Percentiles rank a stretch among this genome's conserved stretches.
Evolutionary conservation across 2,329 filamentous ascomycete species (phyloP).

Genomic region (Fusarium xyrophilum): DNA sequence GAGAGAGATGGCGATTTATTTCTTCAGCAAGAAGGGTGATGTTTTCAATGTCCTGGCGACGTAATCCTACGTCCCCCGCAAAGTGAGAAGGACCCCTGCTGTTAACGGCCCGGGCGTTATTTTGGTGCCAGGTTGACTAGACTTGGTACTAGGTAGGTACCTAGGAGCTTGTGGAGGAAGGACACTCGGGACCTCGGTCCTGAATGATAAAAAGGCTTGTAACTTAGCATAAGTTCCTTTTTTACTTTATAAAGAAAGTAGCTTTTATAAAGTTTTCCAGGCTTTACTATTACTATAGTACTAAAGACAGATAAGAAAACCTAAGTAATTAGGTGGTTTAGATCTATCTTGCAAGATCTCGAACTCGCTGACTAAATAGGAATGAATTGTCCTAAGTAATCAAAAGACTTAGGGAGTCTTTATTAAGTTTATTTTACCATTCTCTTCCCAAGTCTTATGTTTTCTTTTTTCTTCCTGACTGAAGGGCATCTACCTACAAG

Average conservation of each 20-base stretch:
- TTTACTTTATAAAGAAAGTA: neutral
- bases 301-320: neutral
- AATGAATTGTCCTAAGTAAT: too few species aligned
- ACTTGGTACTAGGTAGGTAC: too few species aligned
- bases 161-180: neutral
- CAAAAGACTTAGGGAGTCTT: neutral
- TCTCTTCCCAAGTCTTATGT: neutral
- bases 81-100: conserved; percentile 22
- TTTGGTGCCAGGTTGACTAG: conserved; percentile 8
- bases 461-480: neutral
- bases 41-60: neutral
- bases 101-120: conserved; percentile 1
- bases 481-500: neutral
- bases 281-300: neutral
- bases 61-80: conserved; percentile 31
- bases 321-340: neutral
- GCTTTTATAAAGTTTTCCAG: neutral
- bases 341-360: too few species aligned
- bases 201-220: neutral
- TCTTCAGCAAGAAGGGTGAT: neutral
- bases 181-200: neutral
- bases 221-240: neutral
- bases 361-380: too few species aligned
- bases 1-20: neutral
- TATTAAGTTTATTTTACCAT: neutral